Base-by-base conservation (phyloP, 2,329 filamentous ascomycete genomes). In the Cercospora zeae-maydis region DNA sequence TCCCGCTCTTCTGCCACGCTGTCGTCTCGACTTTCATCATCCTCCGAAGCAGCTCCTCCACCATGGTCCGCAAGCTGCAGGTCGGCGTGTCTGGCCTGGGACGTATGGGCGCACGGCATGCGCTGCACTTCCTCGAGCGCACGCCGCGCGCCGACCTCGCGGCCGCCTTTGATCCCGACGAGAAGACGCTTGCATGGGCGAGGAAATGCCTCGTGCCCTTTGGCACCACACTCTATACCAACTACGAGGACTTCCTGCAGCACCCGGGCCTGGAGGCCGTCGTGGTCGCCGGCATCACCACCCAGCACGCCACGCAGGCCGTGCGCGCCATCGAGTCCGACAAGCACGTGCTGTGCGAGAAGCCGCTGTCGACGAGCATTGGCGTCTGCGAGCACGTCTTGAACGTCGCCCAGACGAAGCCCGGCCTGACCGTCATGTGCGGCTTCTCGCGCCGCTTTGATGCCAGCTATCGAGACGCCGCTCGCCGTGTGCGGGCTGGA, bases 361-460 rank as follows among this genome's bases (percentile, higher is more conserved):
- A 86, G 76, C 84, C 84, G 1, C 71, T 86, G 33, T 83, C 80
- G 47, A 88, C 85, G 0, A 83, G 79, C 61, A 78, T 86, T 14
- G 84, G 86, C 66, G 77, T 86, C 56, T 85, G 83, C 56, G 82
- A 86, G 77, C 77, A 80, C 19, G 86, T 89, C 42, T 78, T 88
- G 64, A 80, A 83, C 53, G 83, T 83, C 7, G 83, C 85, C 27
- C 75, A 76, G 62, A 78, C 78, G 64, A 81, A 82, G 57, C 85
- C 86, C 1, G 73, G 86, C 57, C 79, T 87, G 19, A 89, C 88
- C 74, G 85, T 89, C 60, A 84, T 89, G 79, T 87, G 84, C 69
- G 86, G 85, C 6, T 88, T 88, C 78, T 86, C 84, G 4, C 82
- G 86, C 31, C 84, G 86, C 61, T 90, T 90, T 78, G 88, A 90